Base-by-base conservation (phyloP, 306 rosid species). In the Vigna mungo region DNA sequence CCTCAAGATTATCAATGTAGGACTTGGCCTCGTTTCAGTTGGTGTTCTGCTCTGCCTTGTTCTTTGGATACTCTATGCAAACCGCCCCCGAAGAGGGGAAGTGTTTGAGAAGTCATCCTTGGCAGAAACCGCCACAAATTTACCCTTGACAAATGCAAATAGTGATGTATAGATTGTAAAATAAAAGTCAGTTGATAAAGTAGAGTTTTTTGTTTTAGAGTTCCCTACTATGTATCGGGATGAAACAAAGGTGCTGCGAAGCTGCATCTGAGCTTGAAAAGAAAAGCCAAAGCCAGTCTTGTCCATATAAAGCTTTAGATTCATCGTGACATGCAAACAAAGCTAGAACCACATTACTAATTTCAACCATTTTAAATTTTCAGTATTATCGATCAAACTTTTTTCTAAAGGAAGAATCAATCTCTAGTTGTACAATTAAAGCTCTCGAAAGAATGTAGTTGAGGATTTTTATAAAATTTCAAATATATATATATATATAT, bases 11-110 rank as follows among this genome's bases (percentile, higher is more conserved):
- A 86, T 92, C 64, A 88, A 88, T 80, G 88, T 88, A 20, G 99
- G 99, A 49, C 82, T 95, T 71, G 97, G 89, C 16, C 88, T 95
- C 81, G 84, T 91, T 61, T 95, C 99, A 15, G 97, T 90, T 16
- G 97, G 97, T 62, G 92, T 92, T 47, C 74, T 95, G 81, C 91
- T 95, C 62, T 92, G 97, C 63, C 99, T 95, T 65, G 89, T 95
- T 76, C 90, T 95, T 46, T 95, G 99, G 99, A 76, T 91, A 71
- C 93, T 95, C 47, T 92, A 88, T 84, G 88, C 99, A 73, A 92
- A 95, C 97, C 94, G 91, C 97, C 91, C 91, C 89, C 84, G 36
- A 87, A 86, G 89, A 90, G 92, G 80, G 89, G 97, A 85, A 65
- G 97, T 37, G 97, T 86, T 85, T 88, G 96, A 18, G 68, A 86